A percentile compares a stretch with the other conserved stretches of the same genome.
These are phyloP conservation scores for Golubevia pallescens DNA, from an alignment of 1,284 basidiomycete species.

Conservation along the genomic window DNA sequence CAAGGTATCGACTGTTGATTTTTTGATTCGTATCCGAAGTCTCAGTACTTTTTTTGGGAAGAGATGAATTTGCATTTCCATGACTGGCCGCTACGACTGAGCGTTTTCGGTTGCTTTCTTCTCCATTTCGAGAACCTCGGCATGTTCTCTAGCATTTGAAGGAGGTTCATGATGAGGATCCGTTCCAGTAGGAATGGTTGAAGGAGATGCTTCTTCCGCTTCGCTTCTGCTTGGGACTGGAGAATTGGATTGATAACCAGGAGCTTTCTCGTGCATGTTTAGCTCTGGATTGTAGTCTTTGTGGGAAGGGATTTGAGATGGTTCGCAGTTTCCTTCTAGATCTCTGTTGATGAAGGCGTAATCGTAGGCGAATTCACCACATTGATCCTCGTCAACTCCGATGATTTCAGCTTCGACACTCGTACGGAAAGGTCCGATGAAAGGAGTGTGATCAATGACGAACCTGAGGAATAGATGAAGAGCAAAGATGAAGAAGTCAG, in stretches of 20 bases:
- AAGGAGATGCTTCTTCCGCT: background rate
- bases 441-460: conserved; percentile 76
- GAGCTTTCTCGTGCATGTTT: background rate
- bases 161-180: background rate
- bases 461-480: conserved; percentile 68
- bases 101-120: background rate
- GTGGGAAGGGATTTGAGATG: background rate
- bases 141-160: background rate
- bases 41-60: no score
- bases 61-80: background rate
- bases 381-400: conserved; percentile 77
- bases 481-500: conserved; percentile 5
- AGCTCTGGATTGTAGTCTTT: background rate
- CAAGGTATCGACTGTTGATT: no score
- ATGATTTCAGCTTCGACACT: conserved; percentile 79
- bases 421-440: conserved; percentile 75
- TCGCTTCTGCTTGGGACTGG: background rate
- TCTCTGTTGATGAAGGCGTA: conserved; percentile 49
- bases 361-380: conserved; percentile 69
- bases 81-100: background rate
- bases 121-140: background rate
- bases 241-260: background rate
- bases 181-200: background rate
- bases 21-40: no score
- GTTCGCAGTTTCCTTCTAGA: conserved; percentile 48